These are phyloP conservation scores for Phaeomoniella chlamydospora DNA, from an alignment of 2,329 filamentous ascomycete genomes.

Conservation along the genomic window DNA sequence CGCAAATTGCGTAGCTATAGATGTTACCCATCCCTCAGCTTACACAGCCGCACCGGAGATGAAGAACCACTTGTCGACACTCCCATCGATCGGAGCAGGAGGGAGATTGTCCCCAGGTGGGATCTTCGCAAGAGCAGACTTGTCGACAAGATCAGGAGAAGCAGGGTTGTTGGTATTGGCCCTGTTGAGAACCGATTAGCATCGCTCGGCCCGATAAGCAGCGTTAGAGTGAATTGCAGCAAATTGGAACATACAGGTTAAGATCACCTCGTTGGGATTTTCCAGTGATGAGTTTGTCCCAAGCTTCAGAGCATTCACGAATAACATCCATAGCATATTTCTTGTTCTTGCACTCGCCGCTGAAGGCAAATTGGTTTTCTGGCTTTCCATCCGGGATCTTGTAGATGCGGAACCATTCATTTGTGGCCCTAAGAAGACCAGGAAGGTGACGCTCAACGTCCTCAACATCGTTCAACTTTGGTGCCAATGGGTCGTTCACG, in stretches of 20 bases:
- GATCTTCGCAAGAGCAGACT: slow-evolving; percentile 59
- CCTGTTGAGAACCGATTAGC: slow-evolving; percentile 28
- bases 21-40: too few relatives aligned
- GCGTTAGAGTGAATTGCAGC: neutral
- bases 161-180: slow-evolving; percentile 65
- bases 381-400: slow-evolving; percentile 99
- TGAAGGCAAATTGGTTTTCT: slow-evolving; percentile 99
- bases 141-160: slow-evolving; percentile 57
- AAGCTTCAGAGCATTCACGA: slow-evolving; percentile 89
- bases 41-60: slow-evolving; percentile 90
- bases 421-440: slow-evolving; percentile 90
- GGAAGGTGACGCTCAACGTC: slow-evolving; percentile 97
- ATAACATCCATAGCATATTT: slow-evolving; percentile 95
- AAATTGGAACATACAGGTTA: slow-evolving; percentile 52
- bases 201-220: neutral
- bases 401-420: slow-evolving; percentile 99
- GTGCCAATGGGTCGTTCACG: slow-evolving; percentile 79
- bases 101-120: slow-evolving; percentile 65
- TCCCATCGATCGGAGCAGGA: slow-evolving; percentile 81
- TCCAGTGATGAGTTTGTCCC: slow-evolving; percentile 90
- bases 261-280: slow-evolving; percentile 67
- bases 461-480: slow-evolving; percentile 96
- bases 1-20: too few relatives aligned
- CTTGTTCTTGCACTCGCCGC: slow-evolving; percentile 99
- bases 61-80: slow-evolving; percentile 99